These are phyloP conservation scores for Erysiphe neolycopersici DNA, from an alignment of 2,329 filamentous ascomycete species.

Conservation along the genomic window DNA sequence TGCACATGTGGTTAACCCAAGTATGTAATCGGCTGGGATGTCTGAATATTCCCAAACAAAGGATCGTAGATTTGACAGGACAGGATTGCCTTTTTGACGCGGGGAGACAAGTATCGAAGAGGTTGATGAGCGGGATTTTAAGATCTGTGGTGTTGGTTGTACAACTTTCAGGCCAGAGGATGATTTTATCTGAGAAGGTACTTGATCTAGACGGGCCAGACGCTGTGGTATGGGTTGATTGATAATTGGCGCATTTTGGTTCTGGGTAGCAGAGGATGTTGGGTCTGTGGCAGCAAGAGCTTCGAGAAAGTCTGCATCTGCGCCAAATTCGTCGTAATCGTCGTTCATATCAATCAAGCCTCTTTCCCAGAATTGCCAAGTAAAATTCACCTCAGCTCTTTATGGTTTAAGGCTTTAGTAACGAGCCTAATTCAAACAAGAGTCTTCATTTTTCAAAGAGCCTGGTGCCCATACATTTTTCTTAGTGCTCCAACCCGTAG, in stretches of 20 bases:
- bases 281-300: conserved; percentile 24
- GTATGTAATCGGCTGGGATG: conserved; percentile 79
- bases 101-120: conserved; percentile 74
- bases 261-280: conserved; percentile 3
- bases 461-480: too few species aligned
- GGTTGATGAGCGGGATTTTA: conserved; percentile 35
- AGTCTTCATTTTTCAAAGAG: too few species aligned
- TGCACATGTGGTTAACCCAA: conserved; percentile 68
- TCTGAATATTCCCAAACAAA: conserved; percentile 93
- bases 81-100: conserved; percentile 83
- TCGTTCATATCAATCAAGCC: conserved; percentile 2
- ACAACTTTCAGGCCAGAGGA: conserved; percentile 30
- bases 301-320: conserved; percentile 27
- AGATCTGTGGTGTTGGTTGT: conserved; percentile 71
- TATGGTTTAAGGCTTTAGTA: too few species aligned
- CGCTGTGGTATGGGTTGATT: conserved; percentile 26
- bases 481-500: too few species aligned
- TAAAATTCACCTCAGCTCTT: too few species aligned
- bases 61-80: conserved; percentile 55
- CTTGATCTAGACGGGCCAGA: conserved; percentile 23
- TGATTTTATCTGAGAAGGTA: conserved; percentile 14
- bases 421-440: too few species aligned
- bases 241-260: conserved; percentile 12
- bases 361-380: too few species aligned
- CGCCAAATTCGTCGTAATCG: conserved; percentile 29